phyloP scores from a whole-genome alignment of 1,284 basidiomycete genomes.

The Omphalotus olearius region DNA sequence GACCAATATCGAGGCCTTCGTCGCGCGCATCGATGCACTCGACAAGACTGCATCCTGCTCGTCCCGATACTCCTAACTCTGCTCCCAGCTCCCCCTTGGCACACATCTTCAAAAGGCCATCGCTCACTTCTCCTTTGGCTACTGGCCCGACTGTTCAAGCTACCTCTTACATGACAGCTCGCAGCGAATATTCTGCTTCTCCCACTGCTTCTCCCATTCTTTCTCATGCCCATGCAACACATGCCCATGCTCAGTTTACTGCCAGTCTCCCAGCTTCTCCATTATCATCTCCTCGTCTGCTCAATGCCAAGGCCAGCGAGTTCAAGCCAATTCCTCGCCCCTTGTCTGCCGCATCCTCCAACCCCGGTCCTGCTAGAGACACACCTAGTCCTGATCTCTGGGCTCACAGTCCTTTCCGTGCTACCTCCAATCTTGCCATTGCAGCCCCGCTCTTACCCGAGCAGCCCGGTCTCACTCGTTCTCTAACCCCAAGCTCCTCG shows the following conservation, averaged over 20 bases:
- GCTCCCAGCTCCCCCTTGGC: conserved; percentile 67
- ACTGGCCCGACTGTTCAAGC: conserved; percentile 38
- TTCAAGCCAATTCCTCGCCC: conserved; percentile 65
- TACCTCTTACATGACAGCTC: conserved; percentile 55
- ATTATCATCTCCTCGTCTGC: conserved; percentile 52
- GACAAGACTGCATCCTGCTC: conserved; percentile 50
- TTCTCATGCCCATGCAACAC: conserved; percentile 45
- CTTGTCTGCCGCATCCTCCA: conserved; percentile 67
- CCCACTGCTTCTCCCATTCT: conserved; percentile 70
- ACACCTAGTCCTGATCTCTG: conserved; percentile 80
- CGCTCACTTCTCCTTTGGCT: conserved; percentile 66
- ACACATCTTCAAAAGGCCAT: conserved; percentile 69
- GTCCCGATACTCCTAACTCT: conserved; percentile 72
- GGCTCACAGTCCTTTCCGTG: conserved; percentile 70
- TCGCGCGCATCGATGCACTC: conserved; percentile 75
- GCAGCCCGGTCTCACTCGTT: conserved; percentile 51
- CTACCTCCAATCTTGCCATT: conserved; percentile 82
- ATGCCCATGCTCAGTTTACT: conserved; percentile 53
- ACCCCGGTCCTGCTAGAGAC: conserved; percentile 51
- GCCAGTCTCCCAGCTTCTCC: conserved; percentile 67
- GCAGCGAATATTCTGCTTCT: conserved; percentile 56
- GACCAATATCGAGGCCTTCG: conserved; percentile 76
- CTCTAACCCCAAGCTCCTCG: conserved; percentile 49
- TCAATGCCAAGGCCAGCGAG: conserved; percentile 55
- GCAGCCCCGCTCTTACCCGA: conserved; percentile 83